phyloP scores from a whole-genome alignment of 139 green algal species.

The Coelastrella sp. region DNA sequence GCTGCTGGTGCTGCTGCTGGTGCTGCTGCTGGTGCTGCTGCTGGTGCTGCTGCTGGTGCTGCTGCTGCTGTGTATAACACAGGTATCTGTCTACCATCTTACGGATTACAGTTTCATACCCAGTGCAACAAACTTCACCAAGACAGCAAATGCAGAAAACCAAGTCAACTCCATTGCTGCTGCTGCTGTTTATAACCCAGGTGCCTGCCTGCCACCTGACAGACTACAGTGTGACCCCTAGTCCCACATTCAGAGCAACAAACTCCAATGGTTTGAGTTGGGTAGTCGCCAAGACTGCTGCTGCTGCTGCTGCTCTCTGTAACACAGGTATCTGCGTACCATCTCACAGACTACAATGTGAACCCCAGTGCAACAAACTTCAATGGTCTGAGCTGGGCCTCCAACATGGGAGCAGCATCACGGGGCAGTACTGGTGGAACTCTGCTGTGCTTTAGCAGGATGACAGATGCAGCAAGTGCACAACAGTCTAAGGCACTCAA shows the following conservation, averaged over 20 bases:
- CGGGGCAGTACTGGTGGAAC: neutral
- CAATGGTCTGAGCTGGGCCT: neutral
- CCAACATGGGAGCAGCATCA: constrained; percentile 10
- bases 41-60: neutral
- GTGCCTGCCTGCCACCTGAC: constrained; percentile 1
- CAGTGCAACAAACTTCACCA: neutral
- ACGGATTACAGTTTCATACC: neutral
- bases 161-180: too few relatives aligned
- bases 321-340: constrained; percentile 9
- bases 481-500: neutral
- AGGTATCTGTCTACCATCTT: constrained; percentile 13
- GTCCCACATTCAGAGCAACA: too few relatives aligned
- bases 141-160: too few relatives aligned
- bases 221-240: too few relatives aligned
- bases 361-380: neutral
- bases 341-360: neutral
- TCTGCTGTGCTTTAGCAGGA: constrained; percentile 34
- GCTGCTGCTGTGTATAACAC: neutral
- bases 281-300: too few relatives aligned
- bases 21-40: neutral
- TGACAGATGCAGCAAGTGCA: neutral
- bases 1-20: neutral
- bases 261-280: too few relatives aligned
- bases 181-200: neutral
- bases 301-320: neutral